These are phyloP conservation scores for Blastobotrys parvus DNA, from an alignment of 805 yeast species.

Conservation along the genomic window DNA sequence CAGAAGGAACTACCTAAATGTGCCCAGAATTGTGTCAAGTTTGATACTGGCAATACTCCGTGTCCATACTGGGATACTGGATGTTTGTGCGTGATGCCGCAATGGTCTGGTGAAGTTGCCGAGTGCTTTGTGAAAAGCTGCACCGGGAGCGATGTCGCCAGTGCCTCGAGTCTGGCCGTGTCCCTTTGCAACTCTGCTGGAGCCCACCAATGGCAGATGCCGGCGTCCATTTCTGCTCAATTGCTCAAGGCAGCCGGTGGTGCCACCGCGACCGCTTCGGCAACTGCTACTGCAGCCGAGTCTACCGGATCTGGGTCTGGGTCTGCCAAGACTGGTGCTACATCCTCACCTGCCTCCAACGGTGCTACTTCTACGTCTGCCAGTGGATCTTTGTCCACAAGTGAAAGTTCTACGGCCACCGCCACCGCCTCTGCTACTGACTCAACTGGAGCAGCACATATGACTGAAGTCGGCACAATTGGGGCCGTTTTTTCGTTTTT, in stretches of 20 bases:
- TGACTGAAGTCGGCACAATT: neutral
- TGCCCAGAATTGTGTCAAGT: conserved; percentile 35
- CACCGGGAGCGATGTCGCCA: conserved; percentile 27
- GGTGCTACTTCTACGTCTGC: neutral
- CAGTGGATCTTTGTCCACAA: too few relatives aligned
- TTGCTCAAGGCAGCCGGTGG: conserved; percentile 24
- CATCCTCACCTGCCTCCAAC: neutral
- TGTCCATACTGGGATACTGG: conserved; percentile 49
- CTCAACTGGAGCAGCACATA: neutral
- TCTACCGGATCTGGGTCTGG: neutral
- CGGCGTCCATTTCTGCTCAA: conserved; percentile 32
- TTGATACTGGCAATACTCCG: conserved; percentile 32
- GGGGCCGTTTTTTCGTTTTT: neutral
- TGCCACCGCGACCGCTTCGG: conserved; percentile 5
- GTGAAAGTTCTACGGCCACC: neutral
- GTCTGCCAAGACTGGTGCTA: neutral
- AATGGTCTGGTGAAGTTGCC: conserved; percentile 41
- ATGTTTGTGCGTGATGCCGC: conserved; percentile 45
- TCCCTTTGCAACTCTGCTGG: conserved; percentile 38
- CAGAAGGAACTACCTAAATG: conserved; percentile 33
- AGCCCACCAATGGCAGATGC: conserved; percentile 40
- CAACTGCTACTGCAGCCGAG: conserved; percentile 5
- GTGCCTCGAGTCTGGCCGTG: conserved; percentile 28
- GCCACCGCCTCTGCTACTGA: neutral
- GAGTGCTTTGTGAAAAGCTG: conserved; percentile 35